Base-by-base conservation (phyloP, 2,329 filamentous ascomycete species). In the Tympanopsis confertula region DNA sequence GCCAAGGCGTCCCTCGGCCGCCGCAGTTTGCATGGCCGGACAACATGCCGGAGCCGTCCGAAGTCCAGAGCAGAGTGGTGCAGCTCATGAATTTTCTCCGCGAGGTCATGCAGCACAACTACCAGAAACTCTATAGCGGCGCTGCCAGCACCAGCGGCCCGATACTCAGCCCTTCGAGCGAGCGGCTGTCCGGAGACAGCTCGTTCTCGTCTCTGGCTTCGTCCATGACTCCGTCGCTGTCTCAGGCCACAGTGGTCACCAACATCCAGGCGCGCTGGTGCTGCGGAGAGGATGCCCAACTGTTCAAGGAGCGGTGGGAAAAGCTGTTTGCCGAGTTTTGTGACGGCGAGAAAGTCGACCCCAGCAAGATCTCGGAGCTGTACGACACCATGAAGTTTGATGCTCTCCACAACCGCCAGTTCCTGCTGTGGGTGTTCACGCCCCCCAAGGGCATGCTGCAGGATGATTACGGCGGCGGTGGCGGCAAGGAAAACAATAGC, bases 341-440 rank as follows among this genome's bases (percentile, higher is more conserved):
- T 46, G 93, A 98, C 56, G 82, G 85, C 1, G 91, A 98, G 51
- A 98, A 98, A 65, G 87, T 96, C 14, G 91, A 98, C 57, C 93
- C 93, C 14, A 94, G 88, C 68, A 98, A 96, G 65, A 89, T 98
- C 44, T 95, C 87, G 4, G 91, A 98, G 62, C 72, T 98, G 3
- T 98, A 98, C 57, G 91, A 98, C 57, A 96, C 89, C 15, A 96
- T 98, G 91, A 98, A 98, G 59, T 98, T 96, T 46, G 91, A 98
- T 56, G 91, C 91, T 1, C 69, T 98, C 13, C 93, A 98, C 60
- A 98, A 98, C 54, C 79, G 91, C 3, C 86, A 87, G 44, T 98
- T 98, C 51, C 66, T 98, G 3, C 91, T 98, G 57, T 96, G 91
- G 86, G 82, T 95, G 0, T 98, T 98, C 49, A 94, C 87, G 13